Evolutionary conservation across 78 protist species (phyloP).

Genomic region (slime mould (Dictyostelium discoideum)): DNA sequence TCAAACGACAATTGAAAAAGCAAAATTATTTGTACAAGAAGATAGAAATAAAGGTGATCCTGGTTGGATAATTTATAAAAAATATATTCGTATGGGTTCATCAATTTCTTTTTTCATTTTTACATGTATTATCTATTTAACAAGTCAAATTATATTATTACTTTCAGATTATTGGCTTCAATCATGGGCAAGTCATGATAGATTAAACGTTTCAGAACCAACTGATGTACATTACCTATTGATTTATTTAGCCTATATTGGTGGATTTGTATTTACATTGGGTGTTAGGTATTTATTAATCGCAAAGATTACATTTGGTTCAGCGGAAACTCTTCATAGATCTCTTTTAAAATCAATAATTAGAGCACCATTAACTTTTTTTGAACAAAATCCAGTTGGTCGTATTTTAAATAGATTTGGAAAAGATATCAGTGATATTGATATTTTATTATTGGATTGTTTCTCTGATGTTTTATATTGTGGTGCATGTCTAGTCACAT

Average conservation of each 20-base stretch:
- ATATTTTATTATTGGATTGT: slow-evolving; percentile 15
- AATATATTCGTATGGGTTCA: slow-evolving; percentile 26
- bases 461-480: slow-evolving; percentile 28
- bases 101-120: not conserved
- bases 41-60: slow-evolving; percentile 3
- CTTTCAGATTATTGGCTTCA: slow-evolving; percentile 43
- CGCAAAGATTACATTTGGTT: not conserved
- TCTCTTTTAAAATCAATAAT: not conserved
- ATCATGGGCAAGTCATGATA: slow-evolving; percentile 9
- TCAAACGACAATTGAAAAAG: not conserved
- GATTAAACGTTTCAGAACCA: not conserved
- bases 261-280: not conserved
- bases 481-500: slow-evolving; percentile 30
- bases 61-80: slow-evolving; percentile 14
- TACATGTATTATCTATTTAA: not conserved
- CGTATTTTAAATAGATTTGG: slow-evolving; percentile 97
- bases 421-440: slow-evolving; percentile 76
- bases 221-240: not conserved
- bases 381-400: slow-evolving; percentile 97
- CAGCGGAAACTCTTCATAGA: not conserved
- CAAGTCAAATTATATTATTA: slow-evolving; percentile 37
- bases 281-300: not conserved
- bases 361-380: slow-evolving; percentile 89
- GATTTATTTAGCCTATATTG: not conserved
- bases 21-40: slow-evolving; percentile 62